phyloP scores from a whole-genome alignment of 148 eudicot species.

The Rhododendron molle region DNA sequence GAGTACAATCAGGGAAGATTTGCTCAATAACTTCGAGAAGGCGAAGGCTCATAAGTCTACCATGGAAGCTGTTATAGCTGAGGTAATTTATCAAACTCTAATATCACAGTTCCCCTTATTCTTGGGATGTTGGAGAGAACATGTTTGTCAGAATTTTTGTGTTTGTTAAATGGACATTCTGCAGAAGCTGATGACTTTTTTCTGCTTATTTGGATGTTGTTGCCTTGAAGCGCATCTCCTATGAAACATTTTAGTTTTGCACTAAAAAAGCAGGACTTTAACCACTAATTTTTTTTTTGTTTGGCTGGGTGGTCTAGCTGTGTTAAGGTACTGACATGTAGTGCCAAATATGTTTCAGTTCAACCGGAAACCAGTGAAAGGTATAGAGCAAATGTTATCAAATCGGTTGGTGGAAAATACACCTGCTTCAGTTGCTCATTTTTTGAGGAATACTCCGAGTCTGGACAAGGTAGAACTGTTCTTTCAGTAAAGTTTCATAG shows the following conservation, averaged over 20 bases:
- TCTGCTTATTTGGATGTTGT: not conserved
- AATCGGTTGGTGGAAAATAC: slow-evolving; percentile 82
- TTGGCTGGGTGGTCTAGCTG: not conserved
- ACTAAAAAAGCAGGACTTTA: not conserved
- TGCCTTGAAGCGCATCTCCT: not conserved
- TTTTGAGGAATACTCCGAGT: slow-evolving; percentile 68
- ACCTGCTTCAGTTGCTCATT: slow-evolving; percentile 84
- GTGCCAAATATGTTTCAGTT: slow-evolving; percentile 44
- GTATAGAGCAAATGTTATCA: slow-evolving; percentile 71
- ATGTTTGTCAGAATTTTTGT: not conserved
- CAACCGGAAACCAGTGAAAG: slow-evolving; percentile 76
- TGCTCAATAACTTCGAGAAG: slow-evolving; percentile 78
- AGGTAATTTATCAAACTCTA: slow-evolving; percentile 40
- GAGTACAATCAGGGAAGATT: slow-evolving; percentile 42
- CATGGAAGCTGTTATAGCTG: slow-evolving; percentile 79
- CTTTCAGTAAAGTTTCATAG: not conserved
- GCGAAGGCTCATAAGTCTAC: slow-evolving; percentile 95
- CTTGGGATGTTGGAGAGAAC: not conserved
- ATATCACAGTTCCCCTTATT: not conserved
- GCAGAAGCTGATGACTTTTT: not conserved
- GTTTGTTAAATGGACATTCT: not conserved
- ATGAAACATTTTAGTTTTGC: not conserved
- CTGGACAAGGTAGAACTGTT: slow-evolving; percentile 64
- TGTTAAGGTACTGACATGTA: slow-evolving; percentile 7
- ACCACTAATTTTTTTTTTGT: not conserved